Evolutionary conservation across 1,139 yeast genomes (phyloP).

Genomic region (Geotrichum phurueaensis): DNA sequence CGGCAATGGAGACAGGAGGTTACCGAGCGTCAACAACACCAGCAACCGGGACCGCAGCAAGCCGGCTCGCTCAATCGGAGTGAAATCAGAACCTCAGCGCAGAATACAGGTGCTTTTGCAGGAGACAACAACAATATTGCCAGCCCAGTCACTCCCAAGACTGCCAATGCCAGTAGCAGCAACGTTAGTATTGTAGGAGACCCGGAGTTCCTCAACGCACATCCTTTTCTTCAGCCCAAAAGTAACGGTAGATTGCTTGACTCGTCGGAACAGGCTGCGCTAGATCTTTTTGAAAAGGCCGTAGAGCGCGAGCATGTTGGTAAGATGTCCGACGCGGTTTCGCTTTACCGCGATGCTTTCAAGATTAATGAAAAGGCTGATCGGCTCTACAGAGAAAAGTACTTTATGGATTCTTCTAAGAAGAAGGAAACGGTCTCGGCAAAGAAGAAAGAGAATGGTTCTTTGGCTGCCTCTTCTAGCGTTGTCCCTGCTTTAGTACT

Average conservation of each 20-base stretch:
- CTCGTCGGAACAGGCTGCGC: conserved; percentile 38
- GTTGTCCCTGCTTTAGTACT: not conserved
- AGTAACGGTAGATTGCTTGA: not conserved
- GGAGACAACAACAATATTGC: not conserved
- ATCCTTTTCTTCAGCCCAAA: not conserved
- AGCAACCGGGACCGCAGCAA: not conserved
- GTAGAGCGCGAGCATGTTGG: conserved; percentile 69
- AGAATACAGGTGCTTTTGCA: not conserved
- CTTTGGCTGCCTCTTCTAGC: not conserved
- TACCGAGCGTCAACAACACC: not conserved
- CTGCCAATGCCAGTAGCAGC: not conserved
- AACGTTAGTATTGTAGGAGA: not conserved
- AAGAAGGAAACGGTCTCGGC: not conserved
- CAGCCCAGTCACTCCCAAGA: not conserved
- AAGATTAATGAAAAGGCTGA: conserved; percentile 56
- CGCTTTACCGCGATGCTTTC: conserved; percentile 65
- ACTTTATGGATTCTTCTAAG: conserved; percentile 21
- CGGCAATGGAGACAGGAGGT: not conserved
- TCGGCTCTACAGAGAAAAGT: conserved; percentile 53
- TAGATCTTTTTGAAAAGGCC: conserved; percentile 62
- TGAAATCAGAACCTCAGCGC: not conserved
- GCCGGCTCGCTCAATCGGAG: not conserved
- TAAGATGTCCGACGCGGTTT: conserved; percentile 73
- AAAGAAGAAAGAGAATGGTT: not conserved
- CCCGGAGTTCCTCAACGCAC: not conserved